Base-by-base conservation (phyloP, 1,284 basidiomycete species). In the Cutaneotrichosporon daszewskae region DNA sequence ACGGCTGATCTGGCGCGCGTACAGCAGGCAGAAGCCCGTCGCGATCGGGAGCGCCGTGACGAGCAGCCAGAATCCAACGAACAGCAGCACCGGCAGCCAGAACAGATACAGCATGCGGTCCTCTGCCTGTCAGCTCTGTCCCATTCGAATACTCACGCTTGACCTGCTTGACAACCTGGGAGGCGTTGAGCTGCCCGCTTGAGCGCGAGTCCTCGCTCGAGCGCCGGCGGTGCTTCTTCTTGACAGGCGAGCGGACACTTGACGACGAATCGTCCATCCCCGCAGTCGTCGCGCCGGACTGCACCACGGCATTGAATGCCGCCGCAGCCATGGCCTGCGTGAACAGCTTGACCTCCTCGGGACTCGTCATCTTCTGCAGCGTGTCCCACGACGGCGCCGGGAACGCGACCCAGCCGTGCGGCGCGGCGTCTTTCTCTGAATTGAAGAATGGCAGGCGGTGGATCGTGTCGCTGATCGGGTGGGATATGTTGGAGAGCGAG, bases 71-170 rank as follows among this genome's bases (percentile, higher is more conserved):
- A 69, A 69, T 14, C 65, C 65, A 12, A 69, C 62, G 38, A 69
- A 69, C 11, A 66, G 57, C 24, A 95, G 75, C 53, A 92, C 87
- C 3, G 91, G 91, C 55, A 95, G 77, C 91, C 91, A 96, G 77
- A 96, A 95, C 45, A 87, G 72, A 39, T 91, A 71, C 37, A 96
- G 79, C 91, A 96, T 95, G 36, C 82, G 82, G 68, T 96, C 90
- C 69, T 87, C 89, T 87, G 59, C 19, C 56, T 13, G 40, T 45
- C 32, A 45, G 43, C 39, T 3, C 19, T 32, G 20, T 13, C 3
- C 26, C 10, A 32, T 28, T 35, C 23, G 32, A 38, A 17, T n/a
- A 46, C 82, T 68, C 65, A 87, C 85, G 80, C 50, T 64, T 65
- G 38, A 65, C 62, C 31, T 61, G 59, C 43, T 58, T 52, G 25